Percentiles rank a stretch among this genome's conserved stretches.
These are phyloP conservation scores for Arthrobotrys pseudoclavata DNA, from an alignment of 2,329 filamentous ascomycete genomes.

Conservation along the genomic window DNA sequence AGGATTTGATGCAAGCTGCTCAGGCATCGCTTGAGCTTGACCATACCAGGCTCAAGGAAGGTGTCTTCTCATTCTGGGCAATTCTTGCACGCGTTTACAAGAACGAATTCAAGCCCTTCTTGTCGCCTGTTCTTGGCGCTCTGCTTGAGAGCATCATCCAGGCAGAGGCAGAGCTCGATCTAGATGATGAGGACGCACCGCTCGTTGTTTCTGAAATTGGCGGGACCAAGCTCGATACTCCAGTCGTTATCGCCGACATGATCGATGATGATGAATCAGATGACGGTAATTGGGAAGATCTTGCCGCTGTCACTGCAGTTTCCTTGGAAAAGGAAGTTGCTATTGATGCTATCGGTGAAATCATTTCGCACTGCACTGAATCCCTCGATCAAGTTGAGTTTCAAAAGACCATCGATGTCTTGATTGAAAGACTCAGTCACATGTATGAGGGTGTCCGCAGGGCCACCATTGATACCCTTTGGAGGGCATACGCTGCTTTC, in stretches of 20 bases:
- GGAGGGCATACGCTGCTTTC: conserved; percentile 91
- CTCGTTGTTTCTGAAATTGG: conserved; percentile 69
- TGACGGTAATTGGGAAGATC: conserved; percentile 85
- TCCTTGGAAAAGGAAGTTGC: conserved; percentile 98
- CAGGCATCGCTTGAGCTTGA: conserved; percentile 91
- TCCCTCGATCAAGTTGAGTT: conserved; percentile 79
- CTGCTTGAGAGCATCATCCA: conserved; percentile 88
- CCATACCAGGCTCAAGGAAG: conserved; percentile 92
- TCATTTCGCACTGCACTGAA: conserved; percentile 86
- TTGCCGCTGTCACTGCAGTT: conserved; percentile 86
- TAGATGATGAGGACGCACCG: conserved; percentile 69
- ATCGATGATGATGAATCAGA: conserved; percentile 79
- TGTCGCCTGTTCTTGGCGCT: conserved; percentile 81
- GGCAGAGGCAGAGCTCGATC: conserved; percentile 83
- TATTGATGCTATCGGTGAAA: conserved; percentile 91
- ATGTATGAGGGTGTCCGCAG: conserved; percentile 93
- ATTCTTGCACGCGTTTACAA: conserved; percentile 94
- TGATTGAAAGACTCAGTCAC: conserved; percentile 86
- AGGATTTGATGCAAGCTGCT: conserved; percentile 89
- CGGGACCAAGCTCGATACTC: conserved; percentile 65
- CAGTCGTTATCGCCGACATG: conserved; percentile 68
- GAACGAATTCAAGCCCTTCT: conserved; percentile 83
- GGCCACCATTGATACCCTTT: conserved; percentile 89
- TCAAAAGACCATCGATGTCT: conserved; percentile 85
- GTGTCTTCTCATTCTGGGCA: conserved; percentile 96